Percentiles rank a stretch among this genome's conserved stretches.
Evolutionary conservation across 805 yeast species (phyloP).

Genomic region (Wickerhamiella brachini): DNA sequence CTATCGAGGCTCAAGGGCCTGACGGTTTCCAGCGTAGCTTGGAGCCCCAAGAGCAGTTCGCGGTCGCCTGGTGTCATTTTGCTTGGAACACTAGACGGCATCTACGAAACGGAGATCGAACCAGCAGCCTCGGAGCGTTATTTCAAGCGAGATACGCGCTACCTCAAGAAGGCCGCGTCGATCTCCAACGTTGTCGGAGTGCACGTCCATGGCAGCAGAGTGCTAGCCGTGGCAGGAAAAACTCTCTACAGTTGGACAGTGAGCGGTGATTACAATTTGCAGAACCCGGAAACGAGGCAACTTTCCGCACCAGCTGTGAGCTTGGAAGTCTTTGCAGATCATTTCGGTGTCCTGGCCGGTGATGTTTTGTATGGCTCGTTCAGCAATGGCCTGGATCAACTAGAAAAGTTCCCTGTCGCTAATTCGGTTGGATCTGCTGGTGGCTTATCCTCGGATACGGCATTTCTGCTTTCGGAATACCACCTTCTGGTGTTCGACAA

Average conservation of each 20-base stretch:
- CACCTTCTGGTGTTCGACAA: conserved; percentile 1
- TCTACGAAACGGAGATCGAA: conserved; percentile 37
- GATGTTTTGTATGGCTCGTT: background rate
- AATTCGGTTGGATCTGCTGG: too few relatives aligned
- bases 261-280: background rate
- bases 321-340: background rate
- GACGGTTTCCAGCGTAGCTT: conserved; percentile 31
- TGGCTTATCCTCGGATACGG: background rate
- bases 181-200: background rate
- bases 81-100: conserved; percentile 36
- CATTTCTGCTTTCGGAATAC: background rate
- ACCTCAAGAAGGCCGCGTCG: conserved; percentile 21
- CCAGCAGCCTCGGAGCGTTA: conserved; percentile 28
- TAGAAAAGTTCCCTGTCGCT: background rate
- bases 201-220: background rate
- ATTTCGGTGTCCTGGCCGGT: background rate
- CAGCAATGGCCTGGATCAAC: background rate
- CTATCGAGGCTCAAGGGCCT: conserved; percentile 36
- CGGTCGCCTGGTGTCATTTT: conserved; percentile 34
- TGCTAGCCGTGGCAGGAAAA: background rate
- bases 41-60: conserved; percentile 27
- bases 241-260: background rate
- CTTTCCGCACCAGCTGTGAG: background rate
- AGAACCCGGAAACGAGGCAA: background rate
- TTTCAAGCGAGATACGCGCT: conserved; percentile 30